Evolutionary conservation across 345 rosid species (phyloP).

Genomic region (Brassica nigra): DNA sequence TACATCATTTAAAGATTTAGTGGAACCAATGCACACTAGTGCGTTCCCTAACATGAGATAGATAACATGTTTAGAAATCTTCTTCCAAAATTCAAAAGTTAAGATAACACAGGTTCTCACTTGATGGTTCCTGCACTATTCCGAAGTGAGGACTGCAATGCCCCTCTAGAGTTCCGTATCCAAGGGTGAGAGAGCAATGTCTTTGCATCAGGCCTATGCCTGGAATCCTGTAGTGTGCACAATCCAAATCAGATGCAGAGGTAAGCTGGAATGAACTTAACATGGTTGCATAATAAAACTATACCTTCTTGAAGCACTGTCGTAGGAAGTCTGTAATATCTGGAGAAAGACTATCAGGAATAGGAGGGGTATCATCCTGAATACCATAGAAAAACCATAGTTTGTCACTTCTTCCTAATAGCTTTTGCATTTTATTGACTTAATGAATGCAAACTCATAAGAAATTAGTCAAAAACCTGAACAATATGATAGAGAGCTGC

Average conservation of each 20-base stretch:
- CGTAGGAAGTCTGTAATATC: slow-evolving; percentile 95
- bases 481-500: slow-evolving; percentile 97
- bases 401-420: slow-evolving; percentile 26
- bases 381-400: slow-evolving; percentile 12
- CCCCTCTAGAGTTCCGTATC: slow-evolving; percentile 87
- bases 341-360: slow-evolving; percentile 92
- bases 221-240: slow-evolving; percentile 74
- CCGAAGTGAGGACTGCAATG: slow-evolving; percentile 85
- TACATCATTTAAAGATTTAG: background rate
- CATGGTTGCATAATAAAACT: background rate
- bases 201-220: slow-evolving; percentile 99
- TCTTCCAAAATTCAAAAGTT: background rate
- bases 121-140: slow-evolving; percentile 70
- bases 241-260: slow-evolving; percentile 18
- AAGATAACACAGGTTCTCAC: slow-evolving; percentile 42
- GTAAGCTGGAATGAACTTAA: slow-evolving; percentile 11
- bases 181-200: slow-evolving; percentile 98
- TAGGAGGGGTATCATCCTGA: slow-evolving; percentile 96
- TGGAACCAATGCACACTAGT: slow-evolving; percentile 20
- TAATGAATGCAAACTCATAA: background rate
- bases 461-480: slow-evolving; percentile 59
- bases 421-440: background rate
- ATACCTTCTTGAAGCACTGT: slow-evolving; percentile 98
- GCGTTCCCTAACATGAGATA: background rate
- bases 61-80: background rate